These are phyloP conservation scores for Pulveroboletus sp. DNA, from an alignment of 768 basidiomycete genomes.

Conservation along the genomic window DNA sequence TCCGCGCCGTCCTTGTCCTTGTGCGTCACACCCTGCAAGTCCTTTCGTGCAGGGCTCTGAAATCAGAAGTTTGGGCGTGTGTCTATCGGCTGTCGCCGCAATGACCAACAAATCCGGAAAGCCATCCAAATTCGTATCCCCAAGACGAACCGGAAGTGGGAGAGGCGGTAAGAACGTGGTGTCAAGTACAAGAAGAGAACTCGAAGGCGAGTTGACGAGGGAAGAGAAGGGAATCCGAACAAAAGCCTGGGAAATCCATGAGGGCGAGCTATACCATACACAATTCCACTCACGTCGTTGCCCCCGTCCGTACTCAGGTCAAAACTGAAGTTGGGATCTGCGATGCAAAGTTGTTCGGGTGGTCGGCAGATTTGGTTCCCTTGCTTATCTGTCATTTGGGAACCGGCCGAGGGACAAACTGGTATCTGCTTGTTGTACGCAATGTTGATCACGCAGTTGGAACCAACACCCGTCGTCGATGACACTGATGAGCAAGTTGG, in stretches of 20 bases:
- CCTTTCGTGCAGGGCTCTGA: constrained; percentile 60
- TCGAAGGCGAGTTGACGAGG: constrained; percentile 47
- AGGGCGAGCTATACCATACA: not conserved
- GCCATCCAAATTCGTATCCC: constrained; percentile 91
- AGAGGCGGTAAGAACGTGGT: constrained; percentile 61
- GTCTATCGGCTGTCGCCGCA: constrained; percentile 40
- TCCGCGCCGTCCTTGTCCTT: constrained; percentile 57
- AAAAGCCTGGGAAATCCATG: constrained; percentile 48
- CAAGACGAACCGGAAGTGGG: constrained; percentile 77
- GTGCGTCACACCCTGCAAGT: constrained; percentile 53
- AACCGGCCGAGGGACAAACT: constrained; percentile 63
- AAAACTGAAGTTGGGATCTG: constrained; percentile 80
- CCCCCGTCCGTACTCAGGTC: constrained; percentile 50
- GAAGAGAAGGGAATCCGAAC: constrained; percentile 61
- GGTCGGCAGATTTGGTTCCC: constrained; percentile 63
- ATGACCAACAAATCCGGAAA: constrained; percentile 84
- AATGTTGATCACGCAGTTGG: constrained; percentile 81
- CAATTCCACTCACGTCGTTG: constrained; percentile 45
- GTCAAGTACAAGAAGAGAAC: constrained; percentile 70
- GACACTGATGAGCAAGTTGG: constrained; percentile 78
- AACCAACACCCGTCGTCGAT: constrained; percentile 64
- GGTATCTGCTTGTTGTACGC: constrained; percentile 91
- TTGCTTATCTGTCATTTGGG: constrained; percentile 44
- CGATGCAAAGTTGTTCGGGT: constrained; percentile 77
- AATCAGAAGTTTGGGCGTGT: constrained; percentile 58